These are phyloP conservation scores for Alternaria brassicae DNA, from an alignment of 2,329 filamentous ascomycete genomes.

Conservation along the genomic window DNA sequence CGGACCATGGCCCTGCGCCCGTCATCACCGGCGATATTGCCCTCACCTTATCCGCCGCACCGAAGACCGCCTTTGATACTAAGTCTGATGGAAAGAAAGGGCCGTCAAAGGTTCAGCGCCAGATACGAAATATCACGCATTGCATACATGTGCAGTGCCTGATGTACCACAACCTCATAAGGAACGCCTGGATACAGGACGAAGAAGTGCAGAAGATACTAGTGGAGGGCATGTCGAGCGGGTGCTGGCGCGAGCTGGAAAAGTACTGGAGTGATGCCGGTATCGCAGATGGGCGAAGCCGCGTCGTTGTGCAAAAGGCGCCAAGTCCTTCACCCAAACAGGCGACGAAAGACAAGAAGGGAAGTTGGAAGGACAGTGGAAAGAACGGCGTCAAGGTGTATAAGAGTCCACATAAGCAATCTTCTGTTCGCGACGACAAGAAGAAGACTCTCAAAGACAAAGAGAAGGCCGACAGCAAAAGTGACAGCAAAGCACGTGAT, in stretches of 20 bases:
- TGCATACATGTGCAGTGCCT: slow-evolving; percentile 87
- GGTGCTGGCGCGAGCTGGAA: slow-evolving; percentile 48
- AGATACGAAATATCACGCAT: slow-evolving; percentile 79
- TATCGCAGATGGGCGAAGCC: slow-evolving; percentile 81
- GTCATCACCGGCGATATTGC: slow-evolving; percentile 72
- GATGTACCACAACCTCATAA: slow-evolving; percentile 86
- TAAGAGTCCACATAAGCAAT: slow-evolving; percentile 29
- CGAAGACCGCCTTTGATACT: slow-evolving; percentile 34
- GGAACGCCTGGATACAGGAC: slow-evolving; percentile 50
- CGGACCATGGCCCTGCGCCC: slow-evolving; percentile 50
- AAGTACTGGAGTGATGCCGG: slow-evolving; percentile 72
- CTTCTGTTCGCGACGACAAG: slow-evolving; percentile 7
- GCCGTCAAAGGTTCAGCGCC: slow-evolving; percentile 81
- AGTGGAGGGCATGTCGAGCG: slow-evolving; percentile 36
- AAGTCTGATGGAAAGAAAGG: slow-evolving; percentile 75
- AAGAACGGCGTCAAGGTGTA: slow-evolving; percentile 46
- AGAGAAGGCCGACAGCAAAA: slow-evolving; percentile 50
- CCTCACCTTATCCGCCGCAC: slow-evolving; percentile 64
- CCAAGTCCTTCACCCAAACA: slow-evolving; percentile 71
- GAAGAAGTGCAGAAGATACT: slow-evolving; percentile 43
- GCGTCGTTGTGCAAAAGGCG: slow-evolving; percentile 68
- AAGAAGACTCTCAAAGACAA: slow-evolving; percentile 23
- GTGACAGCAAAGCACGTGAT: slow-evolving; percentile 63
- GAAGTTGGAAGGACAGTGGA: slow-evolving; percentile 53
- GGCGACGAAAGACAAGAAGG: slow-evolving; percentile 20